Percentiles rank a stretch among this genome's conserved stretches.
These are phyloP conservation scores for Zancudomyces culisetae DNA, from an alignment of 371 early-diverging fungal species.

Conservation along the genomic window DNA sequence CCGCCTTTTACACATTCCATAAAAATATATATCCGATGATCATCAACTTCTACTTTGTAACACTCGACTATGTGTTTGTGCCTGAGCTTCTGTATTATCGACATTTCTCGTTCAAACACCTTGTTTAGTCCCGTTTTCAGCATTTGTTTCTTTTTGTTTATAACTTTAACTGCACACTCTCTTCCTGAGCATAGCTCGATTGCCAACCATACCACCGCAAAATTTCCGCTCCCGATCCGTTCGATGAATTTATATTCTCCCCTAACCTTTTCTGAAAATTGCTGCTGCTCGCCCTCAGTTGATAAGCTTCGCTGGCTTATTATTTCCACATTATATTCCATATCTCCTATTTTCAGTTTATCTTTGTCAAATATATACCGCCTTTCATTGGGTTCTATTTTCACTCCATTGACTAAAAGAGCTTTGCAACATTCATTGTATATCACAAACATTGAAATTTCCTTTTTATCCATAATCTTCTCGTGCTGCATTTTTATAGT, in stretches of 20 bases:
- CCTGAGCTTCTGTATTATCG: conserved; percentile 16
- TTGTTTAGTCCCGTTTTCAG: conserved; percentile 17
- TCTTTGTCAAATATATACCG: too few relatives aligned
- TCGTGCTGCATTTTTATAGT: too few relatives aligned
- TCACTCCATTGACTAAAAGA: too few relatives aligned
- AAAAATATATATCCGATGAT: conserved; percentile 20
- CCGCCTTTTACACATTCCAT: conserved; percentile 24
- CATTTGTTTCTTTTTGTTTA: conserved; percentile 18
- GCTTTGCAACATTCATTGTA: too few relatives aligned
- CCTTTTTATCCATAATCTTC: too few relatives aligned
- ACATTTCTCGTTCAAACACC: conserved; percentile 21
- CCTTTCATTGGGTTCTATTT: too few relatives aligned
- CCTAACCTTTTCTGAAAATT: background rate
- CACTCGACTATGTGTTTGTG: conserved; percentile 17
- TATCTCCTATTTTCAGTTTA: too few relatives aligned
- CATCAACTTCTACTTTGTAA: conserved; percentile 15
- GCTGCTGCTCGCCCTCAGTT: too few relatives aligned
- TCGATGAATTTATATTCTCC: background rate
- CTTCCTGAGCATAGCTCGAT: conserved; percentile 16
- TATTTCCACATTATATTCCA: too few relatives aligned
- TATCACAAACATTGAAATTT: too few relatives aligned
- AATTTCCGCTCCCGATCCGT: conserved; percentile 8
- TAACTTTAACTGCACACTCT: conserved; percentile 20
- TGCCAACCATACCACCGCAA: conserved; percentile 24
- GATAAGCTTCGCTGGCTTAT: too few relatives aligned